Evolutionary conservation across 257 asterid species (phyloP).

Genomic region (Anisodus tanguticus): DNA sequence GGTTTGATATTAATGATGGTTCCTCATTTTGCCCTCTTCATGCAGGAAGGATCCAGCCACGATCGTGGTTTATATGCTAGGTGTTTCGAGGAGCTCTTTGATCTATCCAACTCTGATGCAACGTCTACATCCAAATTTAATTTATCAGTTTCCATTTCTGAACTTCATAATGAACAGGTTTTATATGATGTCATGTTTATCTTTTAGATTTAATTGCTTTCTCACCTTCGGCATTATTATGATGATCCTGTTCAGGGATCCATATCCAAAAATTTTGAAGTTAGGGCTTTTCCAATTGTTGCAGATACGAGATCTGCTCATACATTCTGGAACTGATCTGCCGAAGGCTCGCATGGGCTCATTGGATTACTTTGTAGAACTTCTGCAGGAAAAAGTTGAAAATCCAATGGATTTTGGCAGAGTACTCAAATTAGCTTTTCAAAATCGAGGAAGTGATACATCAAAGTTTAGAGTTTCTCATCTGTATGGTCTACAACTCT

Average conservation of each 20-base stretch:
- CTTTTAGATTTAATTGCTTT: slow-evolving; percentile 28
- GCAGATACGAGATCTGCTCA: slow-evolving; percentile 87
- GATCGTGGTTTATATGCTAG: slow-evolving; percentile 98
- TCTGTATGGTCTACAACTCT: slow-evolving; percentile 69
- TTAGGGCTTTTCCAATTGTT: slow-evolving; percentile 42
- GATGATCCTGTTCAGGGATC: slow-evolving; percentile 24
- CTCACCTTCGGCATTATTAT: slow-evolving; percentile 14
- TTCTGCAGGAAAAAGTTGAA: slow-evolving; percentile 82
- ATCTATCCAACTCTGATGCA: slow-evolving; percentile 91
- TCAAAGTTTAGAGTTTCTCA: slow-evolving; percentile 76
- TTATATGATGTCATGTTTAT: slow-evolving; percentile 21
- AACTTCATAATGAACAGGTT: slow-evolving; percentile 95
- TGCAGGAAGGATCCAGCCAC: slow-evolving; percentile 98
- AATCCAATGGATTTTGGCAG: slow-evolving; percentile 86
- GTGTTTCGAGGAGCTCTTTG: slow-evolving; percentile 97
- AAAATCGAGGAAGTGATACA: slow-evolving; percentile 71
- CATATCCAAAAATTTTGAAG: slow-evolving; percentile 37
- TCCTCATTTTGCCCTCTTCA: slow-evolving; percentile 28
- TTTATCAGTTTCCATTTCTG: slow-evolving; percentile 86
- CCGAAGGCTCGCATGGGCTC: slow-evolving; percentile 68
- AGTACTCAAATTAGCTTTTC: slow-evolving; percentile 82
- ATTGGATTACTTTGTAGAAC: slow-evolving; percentile 60
- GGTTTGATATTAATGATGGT: slow-evolving; percentile 1
- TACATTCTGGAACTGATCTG: slow-evolving; percentile 62
- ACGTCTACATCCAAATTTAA: slow-evolving; percentile 77